Evolutionary conservation across 1,139 yeast species (phyloP).

Genomic region (Geotrichum bryndzae): DNA sequence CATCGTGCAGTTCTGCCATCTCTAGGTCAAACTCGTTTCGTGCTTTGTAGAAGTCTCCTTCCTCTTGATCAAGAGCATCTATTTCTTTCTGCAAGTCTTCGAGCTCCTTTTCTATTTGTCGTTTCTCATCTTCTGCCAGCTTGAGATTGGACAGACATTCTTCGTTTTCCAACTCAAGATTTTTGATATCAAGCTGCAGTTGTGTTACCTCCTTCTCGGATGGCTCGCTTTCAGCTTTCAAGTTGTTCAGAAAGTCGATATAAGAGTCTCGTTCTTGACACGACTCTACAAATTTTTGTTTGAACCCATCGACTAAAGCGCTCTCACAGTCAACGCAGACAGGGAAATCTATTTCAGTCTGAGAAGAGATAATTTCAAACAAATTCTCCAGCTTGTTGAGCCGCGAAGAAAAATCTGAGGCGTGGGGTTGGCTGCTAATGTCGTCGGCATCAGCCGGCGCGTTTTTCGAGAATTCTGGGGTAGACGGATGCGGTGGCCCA

Average conservation of each 20-base stretch:
- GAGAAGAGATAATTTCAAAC: constrained; percentile 58
- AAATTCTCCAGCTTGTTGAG: constrained; percentile 51
- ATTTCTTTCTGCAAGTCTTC: constrained; percentile 35
- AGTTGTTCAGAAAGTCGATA: constrained; percentile 60
- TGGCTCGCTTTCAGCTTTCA: constrained; percentile 51
- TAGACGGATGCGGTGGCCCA: constrained; percentile 9
- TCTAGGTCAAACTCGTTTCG: constrained; percentile 52
- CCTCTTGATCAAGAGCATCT: constrained; percentile 38
- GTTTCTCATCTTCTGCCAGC: constrained; percentile 29
- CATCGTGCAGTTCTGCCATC: constrained; percentile 44
- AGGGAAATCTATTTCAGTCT: constrained; percentile 81
- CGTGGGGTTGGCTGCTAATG: constrained; percentile 10
- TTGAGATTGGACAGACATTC: constrained; percentile 25
- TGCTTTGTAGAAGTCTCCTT: constrained; percentile 41
- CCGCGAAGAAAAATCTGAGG: constrained; percentile 38
- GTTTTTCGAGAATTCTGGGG: constrained; percentile 8
- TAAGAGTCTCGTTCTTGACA: constrained; percentile 77
- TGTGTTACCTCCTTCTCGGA: constrained; percentile 41
- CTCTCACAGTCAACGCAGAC: constrained; percentile 83
- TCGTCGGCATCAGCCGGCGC: not conserved
- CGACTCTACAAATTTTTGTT: constrained; percentile 64
- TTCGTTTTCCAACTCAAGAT: constrained; percentile 25
- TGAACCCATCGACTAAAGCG: constrained; percentile 58
- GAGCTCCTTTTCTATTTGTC: constrained; percentile 34
- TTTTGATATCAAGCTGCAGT: constrained; percentile 42